Evolutionary conservation across 2,329 filamentous ascomycete species (phyloP).

Genomic region (Aschersonia sp.): DNA sequence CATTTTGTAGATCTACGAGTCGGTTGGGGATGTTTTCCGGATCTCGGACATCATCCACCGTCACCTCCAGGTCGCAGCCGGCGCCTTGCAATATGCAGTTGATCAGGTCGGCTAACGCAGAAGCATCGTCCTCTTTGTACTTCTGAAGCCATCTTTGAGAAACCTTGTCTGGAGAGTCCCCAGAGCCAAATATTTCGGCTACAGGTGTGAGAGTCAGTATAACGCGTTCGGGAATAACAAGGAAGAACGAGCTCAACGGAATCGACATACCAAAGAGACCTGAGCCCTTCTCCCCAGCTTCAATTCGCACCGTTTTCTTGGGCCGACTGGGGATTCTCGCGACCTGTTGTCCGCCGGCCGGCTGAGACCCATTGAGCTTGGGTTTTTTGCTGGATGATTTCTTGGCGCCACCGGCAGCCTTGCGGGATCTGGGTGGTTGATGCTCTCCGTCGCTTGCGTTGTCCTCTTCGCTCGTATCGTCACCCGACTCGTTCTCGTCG

Average conservation of each 20-base stretch:
- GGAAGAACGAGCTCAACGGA: background rate
- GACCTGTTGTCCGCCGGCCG: slow-evolving; percentile 19
- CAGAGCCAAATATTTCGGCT: slow-evolving; percentile 51
- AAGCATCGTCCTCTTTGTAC: slow-evolving; percentile 38
- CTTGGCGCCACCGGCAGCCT: slow-evolving; percentile 28
- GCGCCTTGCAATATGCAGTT: slow-evolving; percentile 57
- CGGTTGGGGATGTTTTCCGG: slow-evolving; percentile 71
- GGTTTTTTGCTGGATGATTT: slow-evolving; percentile 50
- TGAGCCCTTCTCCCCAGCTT: slow-evolving; percentile 34
- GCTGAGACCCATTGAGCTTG: slow-evolving; percentile 42
- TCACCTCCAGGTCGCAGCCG: slow-evolving; percentile 68
- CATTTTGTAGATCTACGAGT: slow-evolving; percentile 71
- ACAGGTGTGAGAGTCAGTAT: background rate
- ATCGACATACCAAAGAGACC: slow-evolving; percentile 38
- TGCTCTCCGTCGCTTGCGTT: slow-evolving; percentile 31
- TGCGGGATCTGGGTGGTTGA: slow-evolving; percentile 20
- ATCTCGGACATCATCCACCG: slow-evolving; percentile 73
- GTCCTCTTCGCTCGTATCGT: slow-evolving; percentile 28
- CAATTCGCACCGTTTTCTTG: slow-evolving; percentile 40
- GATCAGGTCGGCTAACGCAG: slow-evolving; percentile 45
- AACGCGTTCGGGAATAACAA: background rate
- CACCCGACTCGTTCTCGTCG: slow-evolving; percentile 31
- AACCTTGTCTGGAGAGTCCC: slow-evolving; percentile 38
- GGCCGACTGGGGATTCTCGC: slow-evolving; percentile 34
- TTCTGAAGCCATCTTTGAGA: slow-evolving; percentile 45